phyloP scores from a whole-genome alignment of 2,329 filamentous ascomycete genomes.

The Scedosporium apiospermum region DNA sequence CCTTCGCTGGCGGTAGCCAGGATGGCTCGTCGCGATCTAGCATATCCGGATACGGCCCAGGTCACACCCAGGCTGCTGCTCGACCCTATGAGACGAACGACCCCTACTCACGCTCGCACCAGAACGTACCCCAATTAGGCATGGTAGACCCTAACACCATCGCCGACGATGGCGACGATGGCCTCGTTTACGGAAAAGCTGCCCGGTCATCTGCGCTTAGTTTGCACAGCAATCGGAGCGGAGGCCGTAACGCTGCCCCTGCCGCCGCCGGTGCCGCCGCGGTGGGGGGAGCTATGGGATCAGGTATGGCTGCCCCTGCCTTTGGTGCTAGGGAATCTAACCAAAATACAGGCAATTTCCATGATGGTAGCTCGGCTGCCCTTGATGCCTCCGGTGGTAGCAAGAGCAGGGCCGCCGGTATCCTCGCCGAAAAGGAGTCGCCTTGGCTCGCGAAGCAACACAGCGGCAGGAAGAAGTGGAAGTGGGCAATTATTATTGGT shows the following conservation, averaged over 20 bases:
- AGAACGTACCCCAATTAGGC: constrained; percentile 35
- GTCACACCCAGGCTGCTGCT: constrained; percentile 21
- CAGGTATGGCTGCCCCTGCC: constrained; percentile 5
- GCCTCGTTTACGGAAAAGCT: constrained; percentile 46
- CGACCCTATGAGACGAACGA: constrained; percentile 54
- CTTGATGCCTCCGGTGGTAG: constrained; percentile 3
- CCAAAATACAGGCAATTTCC: neutral
- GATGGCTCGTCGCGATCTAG: constrained; percentile 26
- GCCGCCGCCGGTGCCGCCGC: constrained; percentile 35
- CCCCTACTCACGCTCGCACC: constrained; percentile 27
- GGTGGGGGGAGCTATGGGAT: constrained; percentile 23
- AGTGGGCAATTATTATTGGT: constrained; percentile 56
- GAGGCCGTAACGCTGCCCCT: constrained; percentile 24
- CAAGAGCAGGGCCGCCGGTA: neutral
- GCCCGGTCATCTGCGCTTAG: constrained; percentile 52
- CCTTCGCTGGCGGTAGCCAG: constrained; percentile 3
- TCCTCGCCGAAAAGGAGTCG: constrained; percentile 8
- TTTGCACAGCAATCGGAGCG: constrained; percentile 23
- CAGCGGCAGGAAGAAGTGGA: constrained; percentile 54
- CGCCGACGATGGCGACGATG: constrained; percentile 81
- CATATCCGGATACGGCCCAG: constrained; percentile 28
- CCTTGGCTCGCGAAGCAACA: constrained; percentile 50
- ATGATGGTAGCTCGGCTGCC: neutral
- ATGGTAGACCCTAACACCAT: constrained; percentile 71
- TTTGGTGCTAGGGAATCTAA: constrained; percentile 2